A percentile compares a stretch with the other conserved stretches of the same genome.
Conservation (phyloP, 345 rosid species). For the Limnanthes douglasii region DNA sequence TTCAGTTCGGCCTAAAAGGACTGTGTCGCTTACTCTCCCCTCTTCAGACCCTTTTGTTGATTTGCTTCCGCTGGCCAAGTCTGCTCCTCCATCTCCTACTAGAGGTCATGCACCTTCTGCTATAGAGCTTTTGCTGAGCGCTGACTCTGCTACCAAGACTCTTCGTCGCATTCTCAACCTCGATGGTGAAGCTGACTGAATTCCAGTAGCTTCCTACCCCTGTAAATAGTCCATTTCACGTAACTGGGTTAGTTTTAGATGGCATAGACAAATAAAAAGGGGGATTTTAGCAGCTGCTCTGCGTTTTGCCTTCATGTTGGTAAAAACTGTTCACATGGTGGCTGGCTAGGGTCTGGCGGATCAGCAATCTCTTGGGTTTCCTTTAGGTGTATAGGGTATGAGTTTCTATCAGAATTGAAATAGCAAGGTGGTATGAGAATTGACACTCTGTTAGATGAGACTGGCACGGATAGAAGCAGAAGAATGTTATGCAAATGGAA, state of each 20-base stretch:
- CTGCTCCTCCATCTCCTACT: slow-evolving; percentile 85
- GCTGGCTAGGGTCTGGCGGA: slow-evolving; percentile 19
- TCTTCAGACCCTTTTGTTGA: slow-evolving; percentile 15
- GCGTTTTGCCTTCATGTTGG: slow-evolving; percentile 17
- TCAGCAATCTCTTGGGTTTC: slow-evolving; percentile 17
- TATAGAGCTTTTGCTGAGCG: slow-evolving; percentile 29
- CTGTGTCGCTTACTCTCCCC: slow-evolving; percentile 49
- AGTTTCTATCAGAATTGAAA: slow-evolving; percentile 1
- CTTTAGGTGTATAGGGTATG: slow-evolving; percentile 6
- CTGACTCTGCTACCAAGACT: slow-evolving; percentile 73
- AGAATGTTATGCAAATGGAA: slow-evolving; percentile 1
- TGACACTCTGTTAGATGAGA: slow-evolving; percentile 9
- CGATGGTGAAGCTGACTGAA: slow-evolving; percentile 43
- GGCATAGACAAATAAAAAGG: slow-evolving; percentile 45
- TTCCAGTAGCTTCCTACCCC: slow-evolving; percentile 22
- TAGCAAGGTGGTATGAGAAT: slow-evolving; percentile 8
- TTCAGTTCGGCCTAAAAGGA: slow-evolving; percentile 45
- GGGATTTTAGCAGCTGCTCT: slow-evolving; percentile 18
- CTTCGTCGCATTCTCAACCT: slow-evolving; percentile 94
- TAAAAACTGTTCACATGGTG: slow-evolving; percentile 11
- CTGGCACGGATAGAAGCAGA: slow-evolving; percentile 10
- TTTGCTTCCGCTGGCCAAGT: slow-evolving; percentile 38
- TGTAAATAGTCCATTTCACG: slow-evolving; percentile 22
- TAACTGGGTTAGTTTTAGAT: slow-evolving; percentile 25
- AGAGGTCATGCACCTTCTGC: slow-evolving; percentile 25